These are phyloP conservation scores for Suillus americanus DNA, from an alignment of 768 basidiomycete species.

Conservation along the genomic window DNA sequence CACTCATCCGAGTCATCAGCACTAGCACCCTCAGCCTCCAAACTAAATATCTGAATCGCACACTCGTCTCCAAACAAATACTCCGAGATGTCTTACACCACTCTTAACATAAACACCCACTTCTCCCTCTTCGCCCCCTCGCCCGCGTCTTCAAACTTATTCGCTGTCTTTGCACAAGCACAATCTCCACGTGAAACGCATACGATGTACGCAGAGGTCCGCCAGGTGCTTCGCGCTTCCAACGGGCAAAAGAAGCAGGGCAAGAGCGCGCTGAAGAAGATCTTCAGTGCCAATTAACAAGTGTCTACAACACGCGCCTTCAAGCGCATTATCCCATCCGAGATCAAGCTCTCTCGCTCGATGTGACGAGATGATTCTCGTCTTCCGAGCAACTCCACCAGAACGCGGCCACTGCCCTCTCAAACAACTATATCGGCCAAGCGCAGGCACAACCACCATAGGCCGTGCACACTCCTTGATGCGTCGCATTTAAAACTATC, in stretches of 20 bases:
- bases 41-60: background rate
- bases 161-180: constrained; percentile 34
- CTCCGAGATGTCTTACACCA: constrained; percentile 30
- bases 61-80: background rate
- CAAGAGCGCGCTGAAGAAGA: constrained; percentile 4
- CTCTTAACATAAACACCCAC: constrained; percentile 1
- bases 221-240: constrained; percentile 18
- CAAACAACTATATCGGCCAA: background rate
- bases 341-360: background rate
- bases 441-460: too few species aligned
- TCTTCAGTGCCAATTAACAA: background rate
- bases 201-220: constrained; percentile 37
- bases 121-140: constrained; percentile 21
- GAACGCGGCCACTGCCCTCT: background rate
- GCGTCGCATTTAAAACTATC: background rate
- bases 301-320: background rate
- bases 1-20: background rate
- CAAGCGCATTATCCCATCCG: background rate
- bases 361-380: background rate
- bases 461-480: background rate
- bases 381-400: background rate
- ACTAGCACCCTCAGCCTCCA: background rate
- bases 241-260: background rate
- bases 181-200: constrained; percentile 39
- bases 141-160: constrained; percentile 27